Evolutionary conservation across 2,329 filamentous ascomycete genomes (phyloP), one percentile per base, ranked within the genome.

Genomic region (Colletotrichum acutatum): DNA sequence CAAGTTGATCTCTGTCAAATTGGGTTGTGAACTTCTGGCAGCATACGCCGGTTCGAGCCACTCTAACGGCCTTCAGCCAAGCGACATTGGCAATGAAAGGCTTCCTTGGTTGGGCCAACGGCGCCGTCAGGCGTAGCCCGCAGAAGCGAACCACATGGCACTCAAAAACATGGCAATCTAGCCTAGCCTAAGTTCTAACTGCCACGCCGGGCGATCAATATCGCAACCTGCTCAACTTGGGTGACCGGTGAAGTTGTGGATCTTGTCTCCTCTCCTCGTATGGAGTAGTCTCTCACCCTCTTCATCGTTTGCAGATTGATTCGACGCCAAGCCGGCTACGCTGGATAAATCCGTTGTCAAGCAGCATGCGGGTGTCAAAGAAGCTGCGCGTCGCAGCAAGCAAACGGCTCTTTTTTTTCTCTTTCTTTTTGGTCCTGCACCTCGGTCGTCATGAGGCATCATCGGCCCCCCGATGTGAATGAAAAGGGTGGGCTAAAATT

Each of bases 191-290:
- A 19, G 37, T 8, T 42, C 37, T 19, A 19, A 28, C 62, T 71
- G 61, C 46, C 30, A 16, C 56, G 30, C 14, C 53, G 60, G 60
- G 54, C 59, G 54, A 70, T 69, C 66, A 53, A 37, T 49, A 37
- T 70, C 46, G n/a, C 28, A 49, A 24, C 42, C 26, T 57, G 54
- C 54, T 69, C 19, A 64, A 72, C 58, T 69, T 68, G 69, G 69
- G 24, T 34, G 70, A 72, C 66, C 70, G 70, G 70, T 72, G 66
- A 72, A 52, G 70, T 42, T 65, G 70, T 72, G 70, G 70, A 70
- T 70, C 42, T 53, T 19, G 7, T 58, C 11, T 19, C 19, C 19
- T n/a, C 19, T 4, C 19, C 19, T n/a, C 8, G 19, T 34, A 34
- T 11, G 11, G 32, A 34, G 11, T 7, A 49, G 19, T 49, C 42